Evolutionary conservation across 169 alveolate species (phyloP), one percentile per base, ranked within the genome.

Genomic region (Amoebophrya sp.): DNA sequence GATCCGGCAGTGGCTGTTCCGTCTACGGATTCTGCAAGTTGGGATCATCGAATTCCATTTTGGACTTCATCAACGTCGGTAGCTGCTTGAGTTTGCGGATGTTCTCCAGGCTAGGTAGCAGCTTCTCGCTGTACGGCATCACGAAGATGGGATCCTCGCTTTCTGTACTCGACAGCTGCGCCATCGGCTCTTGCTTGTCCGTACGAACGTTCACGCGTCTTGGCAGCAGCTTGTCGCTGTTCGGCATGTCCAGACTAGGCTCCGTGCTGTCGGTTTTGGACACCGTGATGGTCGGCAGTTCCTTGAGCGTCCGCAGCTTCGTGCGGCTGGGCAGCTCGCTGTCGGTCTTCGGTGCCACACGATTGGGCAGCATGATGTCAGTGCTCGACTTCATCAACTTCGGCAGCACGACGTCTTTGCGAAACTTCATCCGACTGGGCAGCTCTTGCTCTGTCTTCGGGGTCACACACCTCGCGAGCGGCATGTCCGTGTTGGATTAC

Each of bases 61-160:
- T 90, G n/a, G 93, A 93, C 78, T 83, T 90, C 76, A 92, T 90
- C 14, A 47, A 78, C 89, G 33, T 90, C 26, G 94, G 94, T 47
- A 36, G 78, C 41, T 10, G 54, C 6, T 78, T 47, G n/a, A 41
- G 38, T 12, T 41, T 40, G 0, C 41, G 77, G 26, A 39, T 83
- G 39, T 41, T 24, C 92, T 12, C 65, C 24, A 33, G 40, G 6
- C 10, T 76, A 23, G 94, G 90, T 0, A 78, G 41, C 83, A 0
- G 47, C 36, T 0, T 33, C 41, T 54, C 83, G 29, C 40, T 41
- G 33, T 91, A 90, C 33, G 94, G 93, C 78, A 12, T 90, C 92
- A 14, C 83, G 2, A 0, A 90, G n/a, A 26, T 47, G n/a, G 93
- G 55, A 40, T 41, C 41, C 10, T 0, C 39, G n/a, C 89, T 83